Base-by-base conservation (phyloP, 2,329 filamentous ascomycete species). In the Ascomycota sp. region DNA sequence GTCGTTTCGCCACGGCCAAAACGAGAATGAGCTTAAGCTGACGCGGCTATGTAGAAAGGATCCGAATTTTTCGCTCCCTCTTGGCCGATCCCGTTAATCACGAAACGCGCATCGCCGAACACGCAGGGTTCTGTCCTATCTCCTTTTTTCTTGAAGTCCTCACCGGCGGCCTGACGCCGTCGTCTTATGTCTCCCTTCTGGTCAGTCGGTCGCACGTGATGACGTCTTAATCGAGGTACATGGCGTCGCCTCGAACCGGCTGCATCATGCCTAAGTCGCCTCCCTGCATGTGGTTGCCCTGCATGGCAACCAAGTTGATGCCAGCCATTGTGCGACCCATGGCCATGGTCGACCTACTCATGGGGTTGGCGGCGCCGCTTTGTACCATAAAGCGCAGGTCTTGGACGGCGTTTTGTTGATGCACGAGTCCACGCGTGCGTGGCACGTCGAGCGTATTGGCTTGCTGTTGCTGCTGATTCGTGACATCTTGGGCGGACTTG, bases 181-280 rank as follows among this genome's bases (percentile, higher is more conserved):
- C 12, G 17, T 20, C 9, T 15, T 11, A 15, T 9, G 5, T 19
- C 5, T 17, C 15, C 25, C 15, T 11, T 27, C 15, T 6, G n/a
- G n/a, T n/a, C n/a, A n/a, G n/a, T n/a, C n/a, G n/a, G 19, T 10
- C 8, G 9, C n/a, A 7, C 26, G 20, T 27, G 20, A 26, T 11
- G 13, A 15, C 12, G 27, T 32, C 30, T 35, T 47, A 63, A 37
- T 63, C 60, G 54, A 65, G 57, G 40, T 61, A 67, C 58, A 68
- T 63, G 24, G 54, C 48, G 32, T 65, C 61, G 25, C 52, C 49
- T 28, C 55, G 51, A 23, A 61, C 52, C 21, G 55, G 53, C 33
- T 59, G 54, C 45, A 63, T 59, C 42, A 62, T 50, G 34, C 48
- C 44, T 44, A 63, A 55, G 26, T 62, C 59, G 10, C 46, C 47